phyloP scores from a whole-genome alignment of 768 basidiomycete genomes.

The Leccinellum albellum region DNA sequence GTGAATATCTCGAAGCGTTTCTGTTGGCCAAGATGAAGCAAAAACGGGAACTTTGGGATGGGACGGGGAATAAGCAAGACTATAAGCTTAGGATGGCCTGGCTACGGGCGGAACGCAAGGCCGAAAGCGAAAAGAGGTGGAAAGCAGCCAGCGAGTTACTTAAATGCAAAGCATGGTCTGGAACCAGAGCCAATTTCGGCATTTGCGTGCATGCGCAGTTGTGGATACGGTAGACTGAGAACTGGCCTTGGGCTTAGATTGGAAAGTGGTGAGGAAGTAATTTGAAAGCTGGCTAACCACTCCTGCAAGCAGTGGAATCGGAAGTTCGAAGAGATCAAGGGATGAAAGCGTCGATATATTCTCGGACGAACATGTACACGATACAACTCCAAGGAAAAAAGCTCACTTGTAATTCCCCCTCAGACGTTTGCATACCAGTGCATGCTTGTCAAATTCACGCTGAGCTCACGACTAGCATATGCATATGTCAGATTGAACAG shows the following conservation, averaged over 20 bases:
- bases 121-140: slow-evolving; percentile 18
- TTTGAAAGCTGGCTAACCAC: slow-evolving; percentile 26
- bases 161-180: slow-evolving; percentile 5
- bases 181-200: slow-evolving; percentile 18
- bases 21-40: slow-evolving; percentile 29
- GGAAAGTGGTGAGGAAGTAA: slow-evolving; percentile 23
- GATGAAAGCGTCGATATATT: slow-evolving; percentile 2
- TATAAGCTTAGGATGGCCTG: slow-evolving; percentile 26
- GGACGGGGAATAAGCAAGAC: slow-evolving; percentile 22
- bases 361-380: slow-evolving; percentile 1
- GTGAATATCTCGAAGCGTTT: slow-evolving; percentile 26
- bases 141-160: slow-evolving; percentile 13
- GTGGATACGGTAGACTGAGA: background rate
- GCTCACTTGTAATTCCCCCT: slow-evolving; percentile 7
- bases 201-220: slow-evolving; percentile 18
- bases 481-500: background rate
- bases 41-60: slow-evolving; percentile 31
- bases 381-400: slow-evolving; percentile 12
- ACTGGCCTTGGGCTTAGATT: slow-evolving; percentile 10
- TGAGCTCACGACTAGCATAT: background rate
- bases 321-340: slow-evolving; percentile 14
- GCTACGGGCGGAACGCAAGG: slow-evolving; percentile 21
- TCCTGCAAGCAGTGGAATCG: slow-evolving; percentile 16
- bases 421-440: background rate
- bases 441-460: background rate